phyloP scores from a whole-genome alignment of 768 basidiomycete genomes.

The Auriscalpium orientale region DNA sequence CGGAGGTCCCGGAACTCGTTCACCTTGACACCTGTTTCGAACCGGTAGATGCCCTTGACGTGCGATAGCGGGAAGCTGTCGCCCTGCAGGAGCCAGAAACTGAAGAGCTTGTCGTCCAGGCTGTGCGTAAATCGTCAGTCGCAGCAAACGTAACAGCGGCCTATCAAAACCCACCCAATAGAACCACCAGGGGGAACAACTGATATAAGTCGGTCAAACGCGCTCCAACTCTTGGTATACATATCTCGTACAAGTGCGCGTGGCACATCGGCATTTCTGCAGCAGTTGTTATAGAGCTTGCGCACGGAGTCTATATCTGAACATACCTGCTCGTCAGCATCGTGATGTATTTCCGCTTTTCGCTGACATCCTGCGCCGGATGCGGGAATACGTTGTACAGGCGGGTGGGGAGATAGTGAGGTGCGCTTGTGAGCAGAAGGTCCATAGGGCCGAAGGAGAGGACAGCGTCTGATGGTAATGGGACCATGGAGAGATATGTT shows the following conservation, averaged over 20 bases:
- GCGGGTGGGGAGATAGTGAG: conserved; percentile 66
- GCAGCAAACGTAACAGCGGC: conserved; percentile 3
- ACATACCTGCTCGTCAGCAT: conserved; percentile 62
- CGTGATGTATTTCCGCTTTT: conserved; percentile 68
- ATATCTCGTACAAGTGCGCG: conserved; percentile 80
- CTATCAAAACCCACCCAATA: conserved; percentile 53
- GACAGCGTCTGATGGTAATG: conserved; percentile 65
- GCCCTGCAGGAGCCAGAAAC: conserved; percentile 80
- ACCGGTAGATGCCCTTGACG: conserved; percentile 80
- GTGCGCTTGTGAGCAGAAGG: conserved; percentile 64
- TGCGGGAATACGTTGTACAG: conserved; percentile 73
- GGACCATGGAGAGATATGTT: conserved; percentile 68
- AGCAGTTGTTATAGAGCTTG: neutral
- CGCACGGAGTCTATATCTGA: neutral
- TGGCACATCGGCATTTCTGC: conserved; percentile 77
- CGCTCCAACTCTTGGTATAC: conserved; percentile 92
- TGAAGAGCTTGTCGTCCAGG: conserved; percentile 88
- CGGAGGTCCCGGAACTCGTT: conserved; percentile 84
- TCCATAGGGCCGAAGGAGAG: conserved; percentile 81
- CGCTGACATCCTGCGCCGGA: conserved; percentile 69
- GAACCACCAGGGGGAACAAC: conserved; percentile 89
- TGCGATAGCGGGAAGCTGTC: conserved; percentile 70
- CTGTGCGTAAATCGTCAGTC: conserved; percentile 27
- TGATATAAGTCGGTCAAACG: conserved; percentile 80
- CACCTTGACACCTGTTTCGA: conserved; percentile 84